Percentiles rank a stretch among this genome's conserved stretches.
Conservation (phyloP, 225 moss, liverwort and hornwort genomes). For the Polytrichum formosum region DNA sequence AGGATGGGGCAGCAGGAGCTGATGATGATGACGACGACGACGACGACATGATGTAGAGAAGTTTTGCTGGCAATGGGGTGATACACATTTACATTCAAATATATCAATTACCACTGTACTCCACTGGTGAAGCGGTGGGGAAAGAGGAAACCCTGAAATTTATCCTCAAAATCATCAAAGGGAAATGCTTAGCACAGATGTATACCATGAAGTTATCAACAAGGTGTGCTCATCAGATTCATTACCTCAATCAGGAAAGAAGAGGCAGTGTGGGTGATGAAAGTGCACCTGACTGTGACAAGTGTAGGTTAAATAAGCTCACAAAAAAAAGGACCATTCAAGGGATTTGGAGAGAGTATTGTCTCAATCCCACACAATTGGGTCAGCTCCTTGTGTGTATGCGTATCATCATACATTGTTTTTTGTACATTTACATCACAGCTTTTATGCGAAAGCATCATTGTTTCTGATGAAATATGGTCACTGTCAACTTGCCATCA, state of each 20-base stretch:
- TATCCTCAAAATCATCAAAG: neutral
- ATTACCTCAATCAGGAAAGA: neutral
- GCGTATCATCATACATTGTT: too few species aligned
- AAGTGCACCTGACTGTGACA: neutral
- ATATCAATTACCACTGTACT: neutral
- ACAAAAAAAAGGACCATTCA: too few species aligned
- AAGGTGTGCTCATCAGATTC: neutral
- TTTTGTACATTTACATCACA: too few species aligned
- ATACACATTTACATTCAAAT: neutral
- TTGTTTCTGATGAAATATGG: too few species aligned
- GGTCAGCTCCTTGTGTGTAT: too few species aligned
- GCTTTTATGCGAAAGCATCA: too few species aligned
- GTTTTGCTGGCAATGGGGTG: neutral
- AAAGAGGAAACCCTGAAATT: too few species aligned
- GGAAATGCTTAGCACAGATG: too few species aligned
- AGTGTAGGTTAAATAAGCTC: neutral
- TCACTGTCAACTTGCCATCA: too few species aligned
- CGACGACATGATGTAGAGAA: neutral
- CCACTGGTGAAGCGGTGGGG: neutral
- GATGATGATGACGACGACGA: slow-evolving; percentile 33
- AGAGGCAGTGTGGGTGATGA: too few species aligned
- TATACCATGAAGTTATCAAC: neutral
- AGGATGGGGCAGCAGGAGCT: slow-evolving; percentile 30
- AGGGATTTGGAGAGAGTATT: too few species aligned
- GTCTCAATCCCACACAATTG: too few species aligned